Evolutionary conservation across 2,329 filamentous ascomycete genomes (phyloP), one percentile per base, ranked within the genome.

Genomic region (Alternaria infectoria): DNA sequence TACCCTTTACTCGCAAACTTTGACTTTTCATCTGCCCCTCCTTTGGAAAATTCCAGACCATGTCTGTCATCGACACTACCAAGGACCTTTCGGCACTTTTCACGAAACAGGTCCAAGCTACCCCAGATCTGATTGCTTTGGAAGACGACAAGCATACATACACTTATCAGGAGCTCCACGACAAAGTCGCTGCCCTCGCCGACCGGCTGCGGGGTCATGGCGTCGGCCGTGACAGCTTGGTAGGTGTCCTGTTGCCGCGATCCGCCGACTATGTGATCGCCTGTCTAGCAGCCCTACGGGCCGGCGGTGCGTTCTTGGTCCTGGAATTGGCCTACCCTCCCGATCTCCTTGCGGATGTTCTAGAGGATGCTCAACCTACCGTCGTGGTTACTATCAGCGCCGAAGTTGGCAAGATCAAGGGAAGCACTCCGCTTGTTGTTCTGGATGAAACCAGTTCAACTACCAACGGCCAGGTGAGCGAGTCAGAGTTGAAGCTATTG

Each of bases 191-290:
- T 62, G 81, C 82, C n/a, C 86, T 94, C 60, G 86, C 90, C 59
- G 81, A 84, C 70, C 87, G 86, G 49, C 86, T 95, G 54, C 89
- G 88, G 46, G 79, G 82, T 58, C 85, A 90, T 80, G 90, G 91
- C 46, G 91, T 94, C 58, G 86, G 88, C 60, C 89, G 91, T 62
- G 91, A 95, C 78, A 86, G 85, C 69, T 85, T 93, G 17, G 91
- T 94, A 30, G 92, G 92, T 57, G 89, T 95, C 45, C 85, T 94
- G 56, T 86, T 94, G 74, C 89, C 88, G 59, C 88, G 91, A 58
- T 92, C 90, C 76, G 90, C 91, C 52, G 87, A 93, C 80, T 93
- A 94, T 79, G 90, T 95, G 64, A 89, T 94, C 78, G 89, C 91
- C 15, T 93, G 90, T 74, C 83, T 95, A 56, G 92, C 92, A 25